Base-by-base conservation (phyloP, 495 filamentous ascomycete genomes). In the Corynascus novoguineensis region DNA sequence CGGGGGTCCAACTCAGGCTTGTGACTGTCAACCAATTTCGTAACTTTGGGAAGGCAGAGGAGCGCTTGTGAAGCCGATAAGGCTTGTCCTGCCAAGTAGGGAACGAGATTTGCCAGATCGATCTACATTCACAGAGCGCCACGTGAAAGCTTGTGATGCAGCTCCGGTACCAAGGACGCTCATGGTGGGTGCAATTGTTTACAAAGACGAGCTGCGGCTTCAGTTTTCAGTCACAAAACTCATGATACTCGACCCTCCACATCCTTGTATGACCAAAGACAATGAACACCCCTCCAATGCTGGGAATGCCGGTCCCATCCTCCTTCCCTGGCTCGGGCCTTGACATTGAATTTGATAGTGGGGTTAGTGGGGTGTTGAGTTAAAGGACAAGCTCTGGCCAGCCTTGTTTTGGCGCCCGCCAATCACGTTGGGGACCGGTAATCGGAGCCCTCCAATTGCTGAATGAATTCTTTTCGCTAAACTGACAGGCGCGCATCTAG, bases 311-410 rank as follows among this genome's bases (percentile, higher is more conserved):
- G 37, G 27, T 35, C 46, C 8, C 35, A 50, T 50, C 19, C 9
- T 22, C 37, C 29, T 44, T 29, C 5, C 22, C 17, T 15, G 7
- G 21, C 21, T 35, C 41, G 10, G 6, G 21, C 46, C 57, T 49
- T 60, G 58, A 52, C 58, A 50, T 21, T 35, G 27, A 27, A 35
- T 34, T 55, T 60, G 51, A 60, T 60, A 50, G 51, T 51, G 58
- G 51, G 37, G 50, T 40, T 10, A n/a, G n/a, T n/a, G n/a, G n/a
- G n/a, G n/a, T 12, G 40, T 24, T 24, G 54, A 25, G 15, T 34
- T 25, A 28, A n/a, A 32, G 46, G 28, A 47, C 29, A 31, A 31
- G 12, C 52, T 34, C 24, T 29, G 38, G 42, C 53, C 50, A 60
- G 51, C 58, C 58, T 52, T 47, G 46, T 24, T 5, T 19, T 19